Evolutionary conservation across 192 early-diverging fungal genomes (phyloP).

Genomic region (Ramicandelaber brevisporus): DNA sequence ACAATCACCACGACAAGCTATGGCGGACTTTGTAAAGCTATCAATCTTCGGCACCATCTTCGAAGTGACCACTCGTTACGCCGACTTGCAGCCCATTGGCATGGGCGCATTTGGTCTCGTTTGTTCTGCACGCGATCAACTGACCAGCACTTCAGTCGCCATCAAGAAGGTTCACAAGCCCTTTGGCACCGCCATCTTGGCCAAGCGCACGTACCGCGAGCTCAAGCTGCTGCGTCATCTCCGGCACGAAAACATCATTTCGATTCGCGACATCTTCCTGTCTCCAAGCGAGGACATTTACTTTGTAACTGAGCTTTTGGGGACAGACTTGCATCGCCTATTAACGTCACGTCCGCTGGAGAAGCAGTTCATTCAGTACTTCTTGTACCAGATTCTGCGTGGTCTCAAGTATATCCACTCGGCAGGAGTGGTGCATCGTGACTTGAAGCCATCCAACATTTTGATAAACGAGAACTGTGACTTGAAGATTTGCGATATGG

Average conservation of each 20-base stretch:
- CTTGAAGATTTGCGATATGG: slow-evolving; percentile 96
- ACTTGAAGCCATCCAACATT: slow-evolving; percentile 91
- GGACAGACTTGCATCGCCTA: slow-evolving; percentile 85
- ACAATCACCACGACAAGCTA: too few relatives aligned
- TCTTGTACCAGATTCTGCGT: slow-evolving; percentile 88
- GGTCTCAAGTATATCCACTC: slow-evolving; percentile 86
- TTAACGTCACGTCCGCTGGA: slow-evolving; percentile 72
- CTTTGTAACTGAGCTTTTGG: slow-evolving; percentile 89
- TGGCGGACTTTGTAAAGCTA: slow-evolving; percentile 47
- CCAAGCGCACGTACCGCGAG: slow-evolving; percentile 89
- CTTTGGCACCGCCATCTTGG: slow-evolving; percentile 71
- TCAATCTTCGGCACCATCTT: slow-evolving; percentile 66
- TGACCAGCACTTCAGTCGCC: slow-evolving; percentile 59
- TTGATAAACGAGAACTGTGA: slow-evolving; percentile 96
- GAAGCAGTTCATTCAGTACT: slow-evolving; percentile 92
- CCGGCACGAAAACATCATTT: slow-evolving; percentile 89
- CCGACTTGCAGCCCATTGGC: slow-evolving; percentile 77
- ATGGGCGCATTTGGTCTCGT: slow-evolving; percentile 97
- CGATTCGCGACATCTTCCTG: slow-evolving; percentile 80
- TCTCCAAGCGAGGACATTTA: slow-evolving; percentile 87
- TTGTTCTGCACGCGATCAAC: slow-evolving; percentile 74
- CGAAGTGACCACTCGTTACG: slow-evolving; percentile 60
- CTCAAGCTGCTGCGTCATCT: slow-evolving; percentile 80
- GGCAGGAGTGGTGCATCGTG: slow-evolving; percentile 85
- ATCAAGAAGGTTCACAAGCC: slow-evolving; percentile 96